Conservation (phyloP, 148 eudicot genomes). For the Fallopia convolvulus region DNA sequence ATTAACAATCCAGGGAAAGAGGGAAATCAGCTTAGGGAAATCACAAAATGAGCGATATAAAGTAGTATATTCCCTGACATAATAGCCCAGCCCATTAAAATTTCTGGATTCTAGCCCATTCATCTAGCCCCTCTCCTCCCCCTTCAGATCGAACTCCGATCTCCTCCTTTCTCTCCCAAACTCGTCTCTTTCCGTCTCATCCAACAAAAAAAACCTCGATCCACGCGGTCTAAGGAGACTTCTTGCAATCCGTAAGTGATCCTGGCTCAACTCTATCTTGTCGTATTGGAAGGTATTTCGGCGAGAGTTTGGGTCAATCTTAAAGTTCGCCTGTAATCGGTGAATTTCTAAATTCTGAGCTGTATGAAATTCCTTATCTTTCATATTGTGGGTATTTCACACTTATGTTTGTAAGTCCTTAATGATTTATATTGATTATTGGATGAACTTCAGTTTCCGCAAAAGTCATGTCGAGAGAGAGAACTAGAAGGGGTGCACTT, state of each 20-base stretch:
- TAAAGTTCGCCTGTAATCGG: background rate
- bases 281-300: background rate
- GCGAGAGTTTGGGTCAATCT: background rate
- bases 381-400: background rate
- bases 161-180: background rate
- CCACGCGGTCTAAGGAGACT: background rate
- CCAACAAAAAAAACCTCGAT: background rate
- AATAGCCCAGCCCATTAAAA: background rate
- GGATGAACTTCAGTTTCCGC: constrained; percentile 3
- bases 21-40: no score
- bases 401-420: no score
- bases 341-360: background rate
- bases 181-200: background rate
- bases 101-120: background rate
- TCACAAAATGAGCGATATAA: no score
- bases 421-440: background rate
- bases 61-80: no score
- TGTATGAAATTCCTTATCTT: background rate
- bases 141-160: background rate
- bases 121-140: background rate
- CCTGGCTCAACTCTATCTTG: background rate
- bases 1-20: no score
- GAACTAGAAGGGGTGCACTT: constrained; percentile 43
- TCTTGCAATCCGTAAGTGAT: background rate
- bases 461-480: constrained; percentile 46